Evolutionary conservation across 148 eudicot species (phyloP).

Genomic region (Agrostemma githago): DNA sequence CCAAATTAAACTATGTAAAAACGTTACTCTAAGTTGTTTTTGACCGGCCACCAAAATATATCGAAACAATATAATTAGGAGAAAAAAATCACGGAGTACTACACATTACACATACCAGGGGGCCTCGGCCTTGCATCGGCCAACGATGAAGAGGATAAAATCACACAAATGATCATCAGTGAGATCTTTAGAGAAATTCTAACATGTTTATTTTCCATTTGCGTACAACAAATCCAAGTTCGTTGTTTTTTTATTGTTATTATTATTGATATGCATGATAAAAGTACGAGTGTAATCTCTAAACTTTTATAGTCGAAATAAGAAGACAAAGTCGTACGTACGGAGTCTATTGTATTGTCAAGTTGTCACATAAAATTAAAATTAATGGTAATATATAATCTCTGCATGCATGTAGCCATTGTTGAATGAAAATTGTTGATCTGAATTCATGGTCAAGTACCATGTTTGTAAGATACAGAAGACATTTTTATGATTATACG

Average conservation of each 20-base stretch:
- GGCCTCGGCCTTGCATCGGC: not conserved
- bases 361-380: no score
- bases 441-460: not conserved
- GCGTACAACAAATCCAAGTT: not conserved
- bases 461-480: not conserved
- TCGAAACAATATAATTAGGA: no score
- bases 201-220: not conserved
- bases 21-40: no score
- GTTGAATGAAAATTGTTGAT: constrained; percentile 5
- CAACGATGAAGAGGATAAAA: constrained; percentile 6
- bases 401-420: not conserved
- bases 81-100: no score
- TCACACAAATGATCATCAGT: constrained; percentile 19
- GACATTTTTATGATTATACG: not conserved
- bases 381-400: no score
- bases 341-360: no score
- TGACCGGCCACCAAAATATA: no score
- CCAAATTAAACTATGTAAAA: no score
- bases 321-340: not conserved
- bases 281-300: not conserved
- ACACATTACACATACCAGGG: not conserved
- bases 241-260: not conserved
- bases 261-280: not conserved
- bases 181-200: not conserved
- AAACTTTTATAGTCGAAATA: constrained; percentile 1